Conservation (phyloP, 2,329 filamentous ascomycete species). For the Fonsecaea erecta region DNA sequence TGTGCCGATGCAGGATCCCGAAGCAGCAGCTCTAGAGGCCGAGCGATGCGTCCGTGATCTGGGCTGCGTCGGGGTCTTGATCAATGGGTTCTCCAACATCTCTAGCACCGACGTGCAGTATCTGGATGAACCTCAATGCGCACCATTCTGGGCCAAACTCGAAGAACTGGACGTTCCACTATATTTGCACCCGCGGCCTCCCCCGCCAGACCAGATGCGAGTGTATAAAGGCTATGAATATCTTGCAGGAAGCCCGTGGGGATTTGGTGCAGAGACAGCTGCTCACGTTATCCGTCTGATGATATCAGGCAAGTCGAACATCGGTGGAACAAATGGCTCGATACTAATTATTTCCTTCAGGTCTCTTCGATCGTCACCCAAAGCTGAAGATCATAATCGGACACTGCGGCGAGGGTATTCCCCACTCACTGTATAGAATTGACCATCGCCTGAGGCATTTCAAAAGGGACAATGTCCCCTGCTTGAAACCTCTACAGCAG, state of each 20-base stretch:
- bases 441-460: conserved; percentile 39
- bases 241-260: conserved; percentile 64
- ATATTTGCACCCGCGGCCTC: conserved; percentile 66
- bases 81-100: too few species aligned
- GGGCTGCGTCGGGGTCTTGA: too few species aligned
- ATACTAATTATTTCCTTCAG: conserved; percentile 27
- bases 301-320: conserved; percentile 43
- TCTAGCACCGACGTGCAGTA: too few species aligned
- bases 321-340: too few species aligned
- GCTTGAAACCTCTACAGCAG: conserved; percentile 1
- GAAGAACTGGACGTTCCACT: conserved; percentile 66
- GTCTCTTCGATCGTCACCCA: conserved; percentile 56
- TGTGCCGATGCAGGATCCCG: too few species aligned
- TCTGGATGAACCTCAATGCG: conserved; percentile 7
- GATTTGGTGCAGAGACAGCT: conserved; percentile 63
- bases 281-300: conserved; percentile 61
- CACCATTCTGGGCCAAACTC: conserved; percentile 62
- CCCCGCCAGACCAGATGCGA: conserved; percentile 58
- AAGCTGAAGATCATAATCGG: conserved; percentile 55
- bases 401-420: conserved; percentile 58
- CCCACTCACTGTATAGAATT: conserved; percentile 57
- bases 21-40: too few species aligned
- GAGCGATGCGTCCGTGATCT: too few species aligned
- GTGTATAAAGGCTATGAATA: conserved; percentile 63
- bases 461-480: background rate